Conservation (phyloP, 2,329 filamentous ascomycete species). For the Davidsoniella virescens region DNA sequence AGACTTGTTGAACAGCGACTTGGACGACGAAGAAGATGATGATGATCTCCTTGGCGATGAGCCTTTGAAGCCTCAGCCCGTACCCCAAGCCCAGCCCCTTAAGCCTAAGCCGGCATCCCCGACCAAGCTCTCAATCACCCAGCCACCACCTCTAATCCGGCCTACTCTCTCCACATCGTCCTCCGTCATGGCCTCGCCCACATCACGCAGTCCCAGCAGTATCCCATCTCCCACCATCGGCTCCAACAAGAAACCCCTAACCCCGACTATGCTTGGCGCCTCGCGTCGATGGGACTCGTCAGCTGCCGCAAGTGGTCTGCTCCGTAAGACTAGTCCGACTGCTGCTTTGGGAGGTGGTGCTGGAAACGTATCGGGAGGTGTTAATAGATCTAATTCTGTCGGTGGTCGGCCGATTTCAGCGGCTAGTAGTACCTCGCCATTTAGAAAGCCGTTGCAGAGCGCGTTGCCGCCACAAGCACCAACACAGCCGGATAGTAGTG, state of each 20-base stretch:
- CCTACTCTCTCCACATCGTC: neutral
- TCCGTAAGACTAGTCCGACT: constrained; percentile 22
- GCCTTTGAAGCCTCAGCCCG: constrained; percentile 5
- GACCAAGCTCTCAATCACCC: neutral
- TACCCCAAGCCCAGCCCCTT: neutral
- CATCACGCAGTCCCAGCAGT: neutral
- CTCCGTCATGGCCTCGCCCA: neutral
- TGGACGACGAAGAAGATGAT: constrained; percentile 19
- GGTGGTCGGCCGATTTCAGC: constrained; percentile 19
- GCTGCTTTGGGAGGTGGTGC: constrained; percentile 14
- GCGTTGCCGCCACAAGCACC: neutral
- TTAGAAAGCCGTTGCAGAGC: constrained; percentile 8
- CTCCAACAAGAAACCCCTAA: constrained; percentile 21
- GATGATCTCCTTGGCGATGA: constrained; percentile 22
- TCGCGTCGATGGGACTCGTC: constrained; percentile 23
- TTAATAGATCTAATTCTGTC: constrained; percentile 15
- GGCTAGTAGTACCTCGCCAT: constrained; percentile 6
- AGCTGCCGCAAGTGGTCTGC: constrained; percentile 27
- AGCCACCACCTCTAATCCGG: neutral
- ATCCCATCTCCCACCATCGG: constrained; percentile 15
- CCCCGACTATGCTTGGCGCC: constrained; percentile 22
- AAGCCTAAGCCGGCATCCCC: neutral
- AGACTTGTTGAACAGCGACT: constrained; percentile 24
- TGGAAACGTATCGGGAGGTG: constrained; percentile 15
- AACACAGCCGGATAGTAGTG: constrained; percentile 2